Conservation (phyloP, 1,284 basidiomycete genomes). For the Apiotrichum sp. region DNA sequence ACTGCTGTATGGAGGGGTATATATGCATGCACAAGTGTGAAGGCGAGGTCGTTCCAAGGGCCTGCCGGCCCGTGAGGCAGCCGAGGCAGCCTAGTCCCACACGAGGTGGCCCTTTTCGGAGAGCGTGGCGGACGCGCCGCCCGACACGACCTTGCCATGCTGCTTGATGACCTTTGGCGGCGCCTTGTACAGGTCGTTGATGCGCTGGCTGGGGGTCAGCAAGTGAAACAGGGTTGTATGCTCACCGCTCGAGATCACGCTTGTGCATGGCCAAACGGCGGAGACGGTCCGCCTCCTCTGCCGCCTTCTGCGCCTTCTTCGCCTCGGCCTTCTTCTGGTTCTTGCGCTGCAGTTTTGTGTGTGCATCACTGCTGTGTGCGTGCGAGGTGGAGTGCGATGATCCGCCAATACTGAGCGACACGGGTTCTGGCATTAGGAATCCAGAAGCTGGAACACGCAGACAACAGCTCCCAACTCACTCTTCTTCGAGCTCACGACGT, state of each 20-base stretch:
- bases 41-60: too few species aligned
- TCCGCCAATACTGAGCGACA: conserved; percentile 26
- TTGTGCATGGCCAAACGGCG: conserved; percentile 36
- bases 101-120: conserved; percentile 36
- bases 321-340: conserved; percentile 41
- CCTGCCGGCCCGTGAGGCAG: too few species aligned
- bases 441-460: background rate
- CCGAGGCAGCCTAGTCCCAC: conserved; percentile 31
- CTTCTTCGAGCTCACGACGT: conserved; percentile 37
- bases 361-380: conserved; percentile 1
- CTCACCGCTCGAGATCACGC: conserved; percentile 37
- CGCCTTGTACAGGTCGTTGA: conserved; percentile 37
- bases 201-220: conserved; percentile 8
- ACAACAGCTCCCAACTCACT: conserved; percentile 22
- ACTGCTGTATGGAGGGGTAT: too few species aligned
- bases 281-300: conserved; percentile 37
- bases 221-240: background rate
- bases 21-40: too few species aligned
- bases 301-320: conserved; percentile 37
- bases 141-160: conserved; percentile 17
- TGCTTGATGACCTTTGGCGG: conserved; percentile 22
- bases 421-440: conserved; percentile 23
- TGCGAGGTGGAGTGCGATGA: background rate
- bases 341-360: conserved; percentile 38
- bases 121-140: conserved; percentile 22